Base-by-base conservation (phyloP, 2,329 filamentous ascomycete genomes). In the Xylariales sp. region DNA sequence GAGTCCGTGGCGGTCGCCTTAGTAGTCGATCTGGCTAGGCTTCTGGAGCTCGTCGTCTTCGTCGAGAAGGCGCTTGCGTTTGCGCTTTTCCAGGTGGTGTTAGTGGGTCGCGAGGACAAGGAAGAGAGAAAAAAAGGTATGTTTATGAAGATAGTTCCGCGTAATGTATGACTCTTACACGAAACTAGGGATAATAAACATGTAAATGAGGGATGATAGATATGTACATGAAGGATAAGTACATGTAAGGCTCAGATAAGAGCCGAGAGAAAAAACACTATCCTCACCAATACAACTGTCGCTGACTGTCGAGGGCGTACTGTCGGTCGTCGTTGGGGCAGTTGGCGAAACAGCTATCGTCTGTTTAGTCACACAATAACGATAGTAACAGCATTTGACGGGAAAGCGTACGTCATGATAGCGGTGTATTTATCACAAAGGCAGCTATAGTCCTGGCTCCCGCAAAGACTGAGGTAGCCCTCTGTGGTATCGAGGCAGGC, bases 281-380 rank as follows among this genome's bases (percentile, higher is more conserved):
- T 30, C 69, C 73, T 64, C 62, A 78, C 76, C 77, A 78, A 70
- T 78, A 76, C 8, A 71, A 66, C 23, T 76, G 65, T 67, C 75
- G 75, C 67, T 72, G 34, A 41, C 72, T 73, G 18, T 69, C 65
- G 60, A 73, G 64, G 48, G 68, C 69, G 18, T 75, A 59, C 9
- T 54, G 39, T 9, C 75, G 71, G 58, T 80, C 69, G 73, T 85
- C 82, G 71, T 81, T 78, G 60, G 88, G 87, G 81, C 89, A 90
- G 82, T 89, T 88, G 82, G 86, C 85, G 81, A 89, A 90, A 84
- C 89, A 90, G 39, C 83, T 85, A 66, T 67, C 10, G 3, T 50
- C 23, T 3, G n/a, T 53, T 39, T 5, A 36, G 28, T 36, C 30
- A 30, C n/a, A 41, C 39, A 41, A 41, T 41, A 41, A 12, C 39